Evolutionary conservation across 2,329 filamentous ascomycete species (phyloP).

Genomic region (Didymella pomorum): DNA sequence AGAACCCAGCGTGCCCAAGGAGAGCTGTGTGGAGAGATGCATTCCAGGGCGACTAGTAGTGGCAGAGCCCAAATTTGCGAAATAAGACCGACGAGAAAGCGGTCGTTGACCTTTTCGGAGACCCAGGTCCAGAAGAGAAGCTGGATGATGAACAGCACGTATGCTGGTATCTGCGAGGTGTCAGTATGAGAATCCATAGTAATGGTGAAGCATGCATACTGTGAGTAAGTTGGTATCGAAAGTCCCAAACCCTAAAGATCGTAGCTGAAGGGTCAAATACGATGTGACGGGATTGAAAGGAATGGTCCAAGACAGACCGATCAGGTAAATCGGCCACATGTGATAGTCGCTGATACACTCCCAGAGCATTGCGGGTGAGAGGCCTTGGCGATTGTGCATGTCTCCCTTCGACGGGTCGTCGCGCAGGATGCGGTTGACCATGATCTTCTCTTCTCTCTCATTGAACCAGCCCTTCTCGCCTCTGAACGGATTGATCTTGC

Average conservation of each 20-base stretch:
- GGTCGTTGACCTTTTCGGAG: constrained; percentile 60
- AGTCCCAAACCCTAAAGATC: constrained; percentile 46
- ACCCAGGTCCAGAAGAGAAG: constrained; percentile 61
- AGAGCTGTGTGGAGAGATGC: constrained; percentile 41
- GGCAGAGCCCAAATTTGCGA: constrained; percentile 53
- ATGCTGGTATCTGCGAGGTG: constrained; percentile 51
- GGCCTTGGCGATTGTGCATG: constrained; percentile 67
- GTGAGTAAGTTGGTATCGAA: constrained; percentile 52
- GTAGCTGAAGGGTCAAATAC: constrained; percentile 49
- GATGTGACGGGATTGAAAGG: constrained; percentile 41
- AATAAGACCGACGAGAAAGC: constrained; percentile 57
- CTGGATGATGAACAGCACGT: constrained; percentile 58
- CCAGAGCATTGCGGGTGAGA: constrained; percentile 59
- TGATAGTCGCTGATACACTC: constrained; percentile 62
- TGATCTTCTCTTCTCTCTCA: constrained; percentile 72
- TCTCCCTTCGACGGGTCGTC: constrained; percentile 66
- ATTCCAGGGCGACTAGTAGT: constrained; percentile 49
- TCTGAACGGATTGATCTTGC: constrained; percentile 55
- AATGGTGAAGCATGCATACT: constrained; percentile 21
- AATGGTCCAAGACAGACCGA: constrained; percentile 50
- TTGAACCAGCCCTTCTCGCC: constrained; percentile 71
- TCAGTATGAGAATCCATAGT: not conserved
- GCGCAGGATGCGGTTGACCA: constrained; percentile 69
- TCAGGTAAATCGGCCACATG: constrained; percentile 57
- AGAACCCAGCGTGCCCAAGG: constrained; percentile 52